A percentile compares a stretch with the other conserved stretches of the same genome.
These are phyloP conservation scores for Aspergillus pseudoglaucus DNA, from an alignment of 2,329 filamentous ascomycete species.

Conservation along the genomic window DNA sequence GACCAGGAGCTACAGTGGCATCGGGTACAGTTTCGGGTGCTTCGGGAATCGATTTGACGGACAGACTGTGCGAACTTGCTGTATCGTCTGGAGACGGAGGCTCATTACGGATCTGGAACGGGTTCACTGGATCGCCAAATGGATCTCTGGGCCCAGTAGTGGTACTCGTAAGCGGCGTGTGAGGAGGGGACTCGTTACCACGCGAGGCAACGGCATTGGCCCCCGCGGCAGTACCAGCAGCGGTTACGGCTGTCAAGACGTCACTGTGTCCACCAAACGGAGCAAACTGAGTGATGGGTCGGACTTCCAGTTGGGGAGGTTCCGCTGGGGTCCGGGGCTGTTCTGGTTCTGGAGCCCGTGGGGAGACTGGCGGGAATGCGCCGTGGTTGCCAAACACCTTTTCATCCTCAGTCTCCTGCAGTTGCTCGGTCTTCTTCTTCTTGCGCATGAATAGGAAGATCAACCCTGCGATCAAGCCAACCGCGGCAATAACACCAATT, in stretches of 20 bases:
- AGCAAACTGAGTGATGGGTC: constrained; percentile 77
- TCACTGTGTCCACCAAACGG: constrained; percentile 34
- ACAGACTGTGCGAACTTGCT: constrained; percentile 3
- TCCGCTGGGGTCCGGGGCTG: constrained; percentile 35
- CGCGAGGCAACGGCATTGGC: constrained; percentile 20
- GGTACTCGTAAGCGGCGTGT: constrained; percentile 33
- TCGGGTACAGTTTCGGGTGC: constrained; percentile 11
- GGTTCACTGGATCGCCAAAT: constrained; percentile 56
- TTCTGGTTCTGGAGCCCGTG: constrained; percentile 30
- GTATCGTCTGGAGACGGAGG: constrained; percentile 23
- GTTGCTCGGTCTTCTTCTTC: constrained; percentile 55
- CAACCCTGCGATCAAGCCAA: constrained; percentile 61
- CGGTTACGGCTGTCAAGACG: neutral
- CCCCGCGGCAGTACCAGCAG: constrained; percentile 10
- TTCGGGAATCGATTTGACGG: constrained; percentile 1
- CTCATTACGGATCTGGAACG: constrained; percentile 61
- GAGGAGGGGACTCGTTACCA: constrained; percentile 26
- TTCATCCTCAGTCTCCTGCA: constrained; percentile 53
- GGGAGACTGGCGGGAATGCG: constrained; percentile 27
- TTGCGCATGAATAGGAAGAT: constrained; percentile 68
- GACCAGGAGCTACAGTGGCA: constrained; percentile 28
- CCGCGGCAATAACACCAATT: constrained; percentile 67
- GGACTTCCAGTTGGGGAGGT: constrained; percentile 76
- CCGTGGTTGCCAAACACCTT: constrained; percentile 44
- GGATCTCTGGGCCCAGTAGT: constrained; percentile 34